phyloP scores from a whole-genome alignment of 495 filamentous ascomycete genomes.

The Bombardia bombarda region DNA sequence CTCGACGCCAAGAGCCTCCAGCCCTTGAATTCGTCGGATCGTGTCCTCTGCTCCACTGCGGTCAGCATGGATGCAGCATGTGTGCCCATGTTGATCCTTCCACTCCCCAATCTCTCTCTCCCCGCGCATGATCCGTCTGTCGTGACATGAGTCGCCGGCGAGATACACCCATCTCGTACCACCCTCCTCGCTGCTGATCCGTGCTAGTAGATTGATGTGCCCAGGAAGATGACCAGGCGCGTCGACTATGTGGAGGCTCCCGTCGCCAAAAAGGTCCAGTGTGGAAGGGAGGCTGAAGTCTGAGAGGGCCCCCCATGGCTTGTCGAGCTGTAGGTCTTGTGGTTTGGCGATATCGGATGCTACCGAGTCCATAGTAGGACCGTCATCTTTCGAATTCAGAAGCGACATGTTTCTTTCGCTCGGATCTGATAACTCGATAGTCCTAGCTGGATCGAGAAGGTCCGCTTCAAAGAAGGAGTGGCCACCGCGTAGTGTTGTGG shows the following conservation, averaged over 20 bases:
- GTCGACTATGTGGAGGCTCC: slow-evolving; percentile 29
- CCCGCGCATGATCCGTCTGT: slow-evolving; percentile 28
- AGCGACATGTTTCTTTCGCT: neutral
- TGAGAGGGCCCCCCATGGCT: slow-evolving; percentile 17
- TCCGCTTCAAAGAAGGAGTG: slow-evolving; percentile 34
- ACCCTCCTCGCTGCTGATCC: neutral
- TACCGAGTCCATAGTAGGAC: too few species aligned
- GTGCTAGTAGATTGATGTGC: slow-evolving; percentile 35
- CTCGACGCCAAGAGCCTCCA: slow-evolving; percentile 30
- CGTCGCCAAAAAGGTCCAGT: slow-evolving; percentile 35
- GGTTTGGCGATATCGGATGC: neutral
- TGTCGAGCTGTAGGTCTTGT: neutral
- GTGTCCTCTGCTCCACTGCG: slow-evolving; percentile 24
- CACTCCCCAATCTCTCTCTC: slow-evolving; percentile 34
- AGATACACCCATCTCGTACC: slow-evolving; percentile 27
- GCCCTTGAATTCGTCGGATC: slow-evolving; percentile 18
- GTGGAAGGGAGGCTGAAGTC: slow-evolving; percentile 20
- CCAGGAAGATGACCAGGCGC: slow-evolving; percentile 38
- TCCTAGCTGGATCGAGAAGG: slow-evolving; percentile 25
- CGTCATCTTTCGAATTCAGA: too few species aligned
- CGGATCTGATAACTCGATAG: slow-evolving; percentile 28
- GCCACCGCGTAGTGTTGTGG: slow-evolving; percentile 16
- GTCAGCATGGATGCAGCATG: slow-evolving; percentile 33
- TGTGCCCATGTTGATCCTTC: slow-evolving; percentile 22
- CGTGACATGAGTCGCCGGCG: slow-evolving; percentile 37